Evolutionary conservation across 2,329 filamentous ascomycete species (phyloP).

Genomic region (Stachybotrys chlorohalonatus): DNA sequence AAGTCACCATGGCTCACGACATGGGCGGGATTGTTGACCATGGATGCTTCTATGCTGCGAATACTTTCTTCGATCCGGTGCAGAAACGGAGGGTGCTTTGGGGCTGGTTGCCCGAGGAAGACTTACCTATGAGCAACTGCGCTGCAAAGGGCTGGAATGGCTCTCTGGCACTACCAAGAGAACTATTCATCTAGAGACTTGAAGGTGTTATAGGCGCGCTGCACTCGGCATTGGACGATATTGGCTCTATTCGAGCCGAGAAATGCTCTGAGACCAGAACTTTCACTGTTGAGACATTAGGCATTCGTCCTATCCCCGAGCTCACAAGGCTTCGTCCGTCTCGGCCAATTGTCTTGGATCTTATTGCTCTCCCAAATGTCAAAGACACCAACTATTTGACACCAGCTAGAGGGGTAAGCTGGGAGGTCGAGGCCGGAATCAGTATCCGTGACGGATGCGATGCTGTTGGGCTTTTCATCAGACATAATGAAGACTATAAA

Average conservation of each 20-base stretch:
- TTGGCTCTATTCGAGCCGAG: conserved; percentile 28
- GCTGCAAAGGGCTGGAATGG: conserved; percentile 40
- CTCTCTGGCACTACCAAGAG: conserved; percentile 34
- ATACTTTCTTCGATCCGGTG: conserved; percentile 35
- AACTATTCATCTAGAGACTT: conserved; percentile 26
- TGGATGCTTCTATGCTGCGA: conserved; percentile 38
- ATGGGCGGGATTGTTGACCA: conserved; percentile 38
- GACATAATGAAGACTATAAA: conserved; percentile 15
- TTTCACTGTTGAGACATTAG: conserved; percentile 32
- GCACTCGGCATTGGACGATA: conserved; percentile 22
- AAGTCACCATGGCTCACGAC: conserved; percentile 18
- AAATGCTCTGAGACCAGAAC: conserved; percentile 4
- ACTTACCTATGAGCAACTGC: conserved; percentile 30
- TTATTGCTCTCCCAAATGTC: conserved; percentile 7
- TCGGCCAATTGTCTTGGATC: conserved; percentile 6
- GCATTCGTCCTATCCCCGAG: conserved; percentile 17
- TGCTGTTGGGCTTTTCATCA: conserved; percentile 12
- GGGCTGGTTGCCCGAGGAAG: conserved; percentile 43
- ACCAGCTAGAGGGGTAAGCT: conserved; percentile 3
- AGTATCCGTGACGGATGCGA: conserved; percentile 4
- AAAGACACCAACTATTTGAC: conserved; percentile 6
- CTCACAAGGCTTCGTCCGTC: too few species aligned
- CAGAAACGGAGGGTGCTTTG: conserved; percentile 30
- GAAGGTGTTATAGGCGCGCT: conserved; percentile 25
- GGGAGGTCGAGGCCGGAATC: conserved; percentile 16